Evolutionary conservation across 1,139 yeast species (phyloP).

Genomic region (Cylindricascospora bacillispora): DNA sequence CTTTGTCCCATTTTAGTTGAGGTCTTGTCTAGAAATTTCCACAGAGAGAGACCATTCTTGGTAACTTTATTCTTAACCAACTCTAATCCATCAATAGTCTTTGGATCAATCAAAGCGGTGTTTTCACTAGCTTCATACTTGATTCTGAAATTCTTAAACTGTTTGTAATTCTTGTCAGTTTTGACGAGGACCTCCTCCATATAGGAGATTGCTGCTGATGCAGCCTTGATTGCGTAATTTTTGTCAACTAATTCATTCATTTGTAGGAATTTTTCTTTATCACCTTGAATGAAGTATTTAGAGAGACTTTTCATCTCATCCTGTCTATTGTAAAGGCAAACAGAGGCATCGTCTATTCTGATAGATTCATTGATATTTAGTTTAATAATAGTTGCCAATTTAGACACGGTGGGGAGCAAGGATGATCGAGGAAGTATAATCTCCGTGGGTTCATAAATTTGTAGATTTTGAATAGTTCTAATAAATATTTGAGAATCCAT

Average conservation of each 20-base stretch:
- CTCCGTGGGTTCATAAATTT: conserved; percentile 29
- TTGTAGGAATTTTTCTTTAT: too few relatives aligned
- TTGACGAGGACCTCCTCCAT: conserved; percentile 7
- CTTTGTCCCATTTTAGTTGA: conserved; percentile 36
- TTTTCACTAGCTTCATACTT: conserved; percentile 31
- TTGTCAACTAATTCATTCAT: conserved; percentile 19
- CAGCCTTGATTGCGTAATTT: conserved; percentile 26
- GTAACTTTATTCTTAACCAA: conserved; percentile 27
- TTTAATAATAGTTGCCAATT: conserved; percentile 28
- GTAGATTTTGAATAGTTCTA: conserved; percentile 32
- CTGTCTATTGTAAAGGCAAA: conserved; percentile 18
- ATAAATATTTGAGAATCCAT: conserved; percentile 36
- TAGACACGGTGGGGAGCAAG: conserved; percentile 22
- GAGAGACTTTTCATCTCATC: too few relatives aligned
- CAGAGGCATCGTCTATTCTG: conserved; percentile 17
- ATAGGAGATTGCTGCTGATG: conserved; percentile 27
- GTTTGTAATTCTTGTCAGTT: conserved; percentile 4
- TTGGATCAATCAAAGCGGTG: conserved; percentile 31
- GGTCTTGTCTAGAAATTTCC: conserved; percentile 29
- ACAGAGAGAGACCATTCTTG: conserved; percentile 24
- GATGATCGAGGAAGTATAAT: conserved; percentile 27
- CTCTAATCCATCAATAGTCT: conserved; percentile 29
- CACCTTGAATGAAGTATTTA: too few relatives aligned
- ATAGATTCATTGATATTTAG: conserved; percentile 24
- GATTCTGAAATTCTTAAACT: conserved; percentile 26